These are phyloP conservation scores for Lichina pygmaea DNA, from an alignment of 495 filamentous ascomycete genomes.

Conservation along the genomic window DNA sequence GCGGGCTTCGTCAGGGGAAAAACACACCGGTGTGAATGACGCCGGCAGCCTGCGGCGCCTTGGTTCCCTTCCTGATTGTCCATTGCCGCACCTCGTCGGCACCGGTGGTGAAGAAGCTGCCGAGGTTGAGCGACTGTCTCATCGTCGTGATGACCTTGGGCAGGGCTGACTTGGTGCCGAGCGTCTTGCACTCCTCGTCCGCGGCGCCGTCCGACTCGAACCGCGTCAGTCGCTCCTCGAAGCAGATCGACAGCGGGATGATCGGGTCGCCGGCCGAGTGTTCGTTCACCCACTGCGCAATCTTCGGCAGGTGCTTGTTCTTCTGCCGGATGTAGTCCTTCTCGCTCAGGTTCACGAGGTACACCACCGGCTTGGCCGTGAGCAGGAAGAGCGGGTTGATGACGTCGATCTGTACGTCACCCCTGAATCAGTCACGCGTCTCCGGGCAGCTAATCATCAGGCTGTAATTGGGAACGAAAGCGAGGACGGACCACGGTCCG, in stretches of 20 bases:
- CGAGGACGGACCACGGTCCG: no score
- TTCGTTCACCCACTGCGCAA: constrained; percentile 81
- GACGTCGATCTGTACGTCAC: constrained; percentile 48
- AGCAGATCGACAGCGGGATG: constrained; percentile 72
- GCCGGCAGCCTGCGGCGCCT: constrained; percentile 89
- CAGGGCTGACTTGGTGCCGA: constrained; percentile 65
- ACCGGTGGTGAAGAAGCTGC: constrained; percentile 93
- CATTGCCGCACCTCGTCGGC: constrained; percentile 94
- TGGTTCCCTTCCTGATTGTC: constrained; percentile 90
- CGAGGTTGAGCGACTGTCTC: constrained; percentile 70
- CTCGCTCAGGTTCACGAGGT: constrained; percentile 89
- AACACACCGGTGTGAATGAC: constrained; percentile 57
- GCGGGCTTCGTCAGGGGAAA: background rate
- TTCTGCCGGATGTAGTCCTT: constrained; percentile 96
- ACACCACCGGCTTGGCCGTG: constrained; percentile 91
- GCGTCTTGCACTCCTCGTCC: constrained; percentile 68
- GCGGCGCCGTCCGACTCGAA: constrained; percentile 52
- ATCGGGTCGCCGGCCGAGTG: constrained; percentile 69
- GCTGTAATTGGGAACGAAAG: no score
- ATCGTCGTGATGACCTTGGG: constrained; percentile 89
- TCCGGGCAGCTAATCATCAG: background rate
- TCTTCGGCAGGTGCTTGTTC: constrained; percentile 92
- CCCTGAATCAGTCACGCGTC: constrained; percentile 4
- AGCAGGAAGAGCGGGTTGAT: constrained; percentile 94
- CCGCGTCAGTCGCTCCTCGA: constrained; percentile 72